Percentiles rank a stretch among this genome's conserved stretches.
These are phyloP conservation scores for Arthromyces matolae DNA, from an alignment of 768 basidiomycete genomes.

Conservation along the genomic window DNA sequence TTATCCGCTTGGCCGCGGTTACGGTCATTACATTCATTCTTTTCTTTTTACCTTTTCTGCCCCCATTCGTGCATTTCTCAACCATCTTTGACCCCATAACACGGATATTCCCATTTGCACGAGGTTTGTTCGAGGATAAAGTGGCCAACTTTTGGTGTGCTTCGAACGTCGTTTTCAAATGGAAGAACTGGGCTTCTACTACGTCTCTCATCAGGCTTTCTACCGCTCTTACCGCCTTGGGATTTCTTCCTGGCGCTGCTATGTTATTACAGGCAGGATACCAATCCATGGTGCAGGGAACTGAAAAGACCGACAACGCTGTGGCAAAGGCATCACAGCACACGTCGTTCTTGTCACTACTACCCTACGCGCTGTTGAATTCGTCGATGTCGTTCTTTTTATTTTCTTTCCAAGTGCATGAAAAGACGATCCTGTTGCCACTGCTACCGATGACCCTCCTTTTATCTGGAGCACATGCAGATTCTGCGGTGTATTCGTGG, in stretches of 20 bases:
- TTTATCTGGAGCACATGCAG: slow-evolving; percentile 50
- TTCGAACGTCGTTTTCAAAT: slow-evolving; percentile 84
- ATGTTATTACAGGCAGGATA: slow-evolving; percentile 37
- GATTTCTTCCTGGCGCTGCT: slow-evolving; percentile 62
- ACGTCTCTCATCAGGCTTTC: slow-evolving; percentile 61
- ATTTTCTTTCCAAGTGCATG: slow-evolving; percentile 96
- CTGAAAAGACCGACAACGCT: slow-evolving; percentile 12
- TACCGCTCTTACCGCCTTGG: slow-evolving; percentile 59
- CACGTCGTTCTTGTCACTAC: slow-evolving; percentile 55
- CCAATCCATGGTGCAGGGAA: slow-evolving; percentile 15
- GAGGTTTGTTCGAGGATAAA: slow-evolving; percentile 92
- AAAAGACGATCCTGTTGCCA: slow-evolving; percentile 87
- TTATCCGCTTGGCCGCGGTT: slow-evolving; percentile 60
- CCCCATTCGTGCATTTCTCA: slow-evolving; percentile 51
- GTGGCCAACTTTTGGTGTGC: slow-evolving; percentile 99
- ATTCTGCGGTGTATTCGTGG: slow-evolving; percentile 63
- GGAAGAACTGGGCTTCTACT: slow-evolving; percentile 54
- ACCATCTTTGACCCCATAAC: slow-evolving; percentile 60
- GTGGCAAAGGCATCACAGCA: slow-evolving; percentile 22
- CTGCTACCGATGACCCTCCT: slow-evolving; percentile 81
- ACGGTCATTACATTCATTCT: slow-evolving; percentile 62
- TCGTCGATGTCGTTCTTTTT: slow-evolving; percentile 91
- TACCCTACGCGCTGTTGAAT: slow-evolving; percentile 77
- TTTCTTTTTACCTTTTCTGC: slow-evolving; percentile 79
- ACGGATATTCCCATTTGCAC: slow-evolving; percentile 88